phyloP scores from a whole-genome alignment of 1,139 yeast species.

The Protomyces arabidopsidicola region DNA sequence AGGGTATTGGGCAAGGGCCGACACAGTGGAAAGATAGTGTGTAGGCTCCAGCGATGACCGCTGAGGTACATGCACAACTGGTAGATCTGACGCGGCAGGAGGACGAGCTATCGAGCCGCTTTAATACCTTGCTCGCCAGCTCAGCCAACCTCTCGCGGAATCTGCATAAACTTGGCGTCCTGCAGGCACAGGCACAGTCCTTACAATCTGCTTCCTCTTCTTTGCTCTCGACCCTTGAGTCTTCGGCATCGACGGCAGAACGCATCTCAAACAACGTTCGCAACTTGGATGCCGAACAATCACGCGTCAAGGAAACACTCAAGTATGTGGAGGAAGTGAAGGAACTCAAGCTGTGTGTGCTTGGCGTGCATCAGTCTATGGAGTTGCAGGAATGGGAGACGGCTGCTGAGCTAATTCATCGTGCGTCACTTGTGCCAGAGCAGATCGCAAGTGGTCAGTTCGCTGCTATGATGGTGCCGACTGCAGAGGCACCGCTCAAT shows the following conservation, averaged over 20 bases:
- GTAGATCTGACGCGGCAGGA: conserved; percentile 12
- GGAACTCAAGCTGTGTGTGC: conserved; percentile 56
- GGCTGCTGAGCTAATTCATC: conserved; percentile 62
- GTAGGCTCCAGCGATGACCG: not conserved
- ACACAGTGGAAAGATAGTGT: no score
- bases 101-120: conserved; percentile 7
- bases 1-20: no score
- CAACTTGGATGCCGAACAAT: conserved; percentile 47
- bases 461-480: conserved; percentile 82
- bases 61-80: conserved; percentile 3
- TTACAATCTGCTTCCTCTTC: conserved; percentile 18
- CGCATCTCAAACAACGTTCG: conserved; percentile 21
- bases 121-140: conserved; percentile 10
- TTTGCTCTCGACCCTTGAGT: conserved; percentile 11
- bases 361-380: conserved; percentile 65
- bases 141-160: conserved; percentile 18
- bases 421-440: conserved; percentile 52
- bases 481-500: conserved; percentile 78
- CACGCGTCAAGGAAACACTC: conserved; percentile 60
- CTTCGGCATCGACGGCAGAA: conserved; percentile 14
- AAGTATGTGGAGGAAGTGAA: conserved; percentile 64
- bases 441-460: conserved; percentile 59
- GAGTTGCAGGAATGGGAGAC: conserved; percentile 63
- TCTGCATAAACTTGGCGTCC: conserved; percentile 14
- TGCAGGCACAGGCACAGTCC: conserved; percentile 20